Evolutionary conservation across 2,329 filamentous ascomycete species (phyloP).

Genomic region (Talaromyces rugulosus): DNA sequence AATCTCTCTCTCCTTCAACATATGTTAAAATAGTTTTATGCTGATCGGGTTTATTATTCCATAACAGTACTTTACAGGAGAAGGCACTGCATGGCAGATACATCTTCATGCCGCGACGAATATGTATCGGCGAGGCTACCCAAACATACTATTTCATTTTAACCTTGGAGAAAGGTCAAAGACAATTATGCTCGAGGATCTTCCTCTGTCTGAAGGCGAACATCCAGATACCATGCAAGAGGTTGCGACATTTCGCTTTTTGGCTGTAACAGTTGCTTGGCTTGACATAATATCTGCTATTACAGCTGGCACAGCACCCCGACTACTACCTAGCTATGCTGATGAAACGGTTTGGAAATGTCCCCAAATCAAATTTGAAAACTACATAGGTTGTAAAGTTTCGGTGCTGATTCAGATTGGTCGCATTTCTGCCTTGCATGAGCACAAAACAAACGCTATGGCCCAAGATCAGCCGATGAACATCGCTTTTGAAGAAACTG

Average conservation of each 20-base stretch:
- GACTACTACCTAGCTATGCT: not conserved
- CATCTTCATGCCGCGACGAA: slow-evolving; percentile 4
- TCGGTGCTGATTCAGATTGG: slow-evolving; percentile 2
- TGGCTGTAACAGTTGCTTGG: not conserved
- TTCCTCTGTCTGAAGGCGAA: not conserved
- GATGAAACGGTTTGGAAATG: not conserved
- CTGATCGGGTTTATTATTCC: not conserved
- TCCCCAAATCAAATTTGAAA: not conserved
- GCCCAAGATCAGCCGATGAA: not conserved
- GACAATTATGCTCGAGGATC: not conserved
- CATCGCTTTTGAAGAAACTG: not conserved
- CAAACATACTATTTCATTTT: not conserved
- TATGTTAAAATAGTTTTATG: not conserved
- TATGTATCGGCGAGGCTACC: not conserved
- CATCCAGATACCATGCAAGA: not conserved
- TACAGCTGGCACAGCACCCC: not conserved
- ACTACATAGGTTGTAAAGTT: slow-evolving; percentile 3
- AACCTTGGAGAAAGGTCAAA: not conserved
- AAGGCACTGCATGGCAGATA: slow-evolving; percentile 5
- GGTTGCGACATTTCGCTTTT: not conserved
- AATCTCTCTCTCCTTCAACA: not conserved
- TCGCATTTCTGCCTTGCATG: slow-evolving; percentile 1
- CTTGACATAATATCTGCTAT: slow-evolving; percentile 4
- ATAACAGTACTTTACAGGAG: not conserved
- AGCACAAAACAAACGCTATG: not conserved